These are phyloP conservation scores for Candida suzukii DNA, from an alignment of 805 yeast species.

Conservation along the genomic window DNA sequence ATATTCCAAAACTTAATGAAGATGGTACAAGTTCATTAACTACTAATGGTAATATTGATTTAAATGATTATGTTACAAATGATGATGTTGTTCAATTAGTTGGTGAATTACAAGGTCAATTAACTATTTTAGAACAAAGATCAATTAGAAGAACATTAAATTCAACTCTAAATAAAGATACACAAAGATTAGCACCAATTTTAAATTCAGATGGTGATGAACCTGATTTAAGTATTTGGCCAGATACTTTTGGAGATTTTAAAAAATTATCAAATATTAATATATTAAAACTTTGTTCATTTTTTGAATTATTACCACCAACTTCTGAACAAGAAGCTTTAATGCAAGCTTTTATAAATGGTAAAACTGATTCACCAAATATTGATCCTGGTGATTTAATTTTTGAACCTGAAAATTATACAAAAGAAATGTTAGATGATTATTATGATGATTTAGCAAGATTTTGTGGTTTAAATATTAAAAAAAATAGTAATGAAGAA, in stretches of 20 bases:
- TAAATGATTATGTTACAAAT: constrained; percentile 62
- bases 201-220: constrained; percentile 75
- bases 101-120: constrained; percentile 83
- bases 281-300: constrained; percentile 52
- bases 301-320: constrained; percentile 74
- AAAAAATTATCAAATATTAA: constrained; percentile 34
- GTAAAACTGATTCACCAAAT: constrained; percentile 36
- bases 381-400: constrained; percentile 22
- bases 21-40: constrained; percentile 7
- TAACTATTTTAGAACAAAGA: constrained; percentile 72
- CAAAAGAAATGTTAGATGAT: constrained; percentile 43
- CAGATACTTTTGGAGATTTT: constrained; percentile 51
- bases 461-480: constrained; percentile 53
- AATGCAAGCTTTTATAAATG: constrained; percentile 44
- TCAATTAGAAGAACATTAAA: constrained; percentile 66
- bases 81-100: constrained; percentile 85
- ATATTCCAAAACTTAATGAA: constrained; percentile 14
- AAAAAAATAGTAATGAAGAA: constrained; percentile 39
- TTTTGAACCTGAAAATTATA: constrained; percentile 23
- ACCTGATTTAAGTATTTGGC: constrained; percentile 49
- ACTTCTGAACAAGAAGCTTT: constrained; percentile 45
- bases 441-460: constrained; percentile 61
- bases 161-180: constrained; percentile 35
- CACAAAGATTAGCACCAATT: constrained; percentile 54
- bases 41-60: constrained; percentile 22